A percentile compares a stretch with the other conserved stretches of the same genome.
phyloP scores from a whole-genome alignment of 352 stramenopile genomes.

The Pythium monospermum region DNA sequence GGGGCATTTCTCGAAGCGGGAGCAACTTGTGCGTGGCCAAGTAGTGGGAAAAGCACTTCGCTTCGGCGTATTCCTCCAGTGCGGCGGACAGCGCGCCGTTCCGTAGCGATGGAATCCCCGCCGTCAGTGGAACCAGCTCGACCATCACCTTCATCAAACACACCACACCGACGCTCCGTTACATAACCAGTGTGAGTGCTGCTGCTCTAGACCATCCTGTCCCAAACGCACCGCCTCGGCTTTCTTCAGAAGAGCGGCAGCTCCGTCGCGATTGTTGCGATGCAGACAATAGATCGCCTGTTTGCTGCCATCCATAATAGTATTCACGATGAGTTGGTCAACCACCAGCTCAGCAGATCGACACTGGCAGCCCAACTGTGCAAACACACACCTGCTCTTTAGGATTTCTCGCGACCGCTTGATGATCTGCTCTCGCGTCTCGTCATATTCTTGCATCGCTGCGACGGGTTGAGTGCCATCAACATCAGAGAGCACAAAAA shows the following conservation, averaged over 20 bases:
- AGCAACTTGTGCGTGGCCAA: constrained; percentile 57
- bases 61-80: constrained; percentile 94
- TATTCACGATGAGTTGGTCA: background rate
- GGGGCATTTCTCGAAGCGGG: constrained; percentile 39
- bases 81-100: constrained; percentile 76
- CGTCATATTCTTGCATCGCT: constrained; percentile 91
- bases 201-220: background rate
- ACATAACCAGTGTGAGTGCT: background rate
- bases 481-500: background rate
- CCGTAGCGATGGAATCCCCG: constrained; percentile 78
- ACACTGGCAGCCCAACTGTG: no score
- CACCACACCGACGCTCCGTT: background rate
- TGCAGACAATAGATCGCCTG: constrained; percentile 94
- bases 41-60: constrained; percentile 89
- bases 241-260: constrained; percentile 42
- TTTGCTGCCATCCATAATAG: constrained; percentile 59
- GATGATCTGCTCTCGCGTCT: constrained; percentile 92
- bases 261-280: constrained; percentile 65
- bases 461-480: no score
- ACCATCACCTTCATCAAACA: constrained; percentile 36
- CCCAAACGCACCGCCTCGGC: constrained; percentile 38
- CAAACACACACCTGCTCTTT: constrained; percentile 70
- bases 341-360: no score
- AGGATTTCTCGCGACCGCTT: constrained; percentile 93
- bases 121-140: constrained; percentile 78